Evolutionary conservation across 2,329 filamentous ascomycete genomes (phyloP).

Genomic region (Botrytis porri): DNA sequence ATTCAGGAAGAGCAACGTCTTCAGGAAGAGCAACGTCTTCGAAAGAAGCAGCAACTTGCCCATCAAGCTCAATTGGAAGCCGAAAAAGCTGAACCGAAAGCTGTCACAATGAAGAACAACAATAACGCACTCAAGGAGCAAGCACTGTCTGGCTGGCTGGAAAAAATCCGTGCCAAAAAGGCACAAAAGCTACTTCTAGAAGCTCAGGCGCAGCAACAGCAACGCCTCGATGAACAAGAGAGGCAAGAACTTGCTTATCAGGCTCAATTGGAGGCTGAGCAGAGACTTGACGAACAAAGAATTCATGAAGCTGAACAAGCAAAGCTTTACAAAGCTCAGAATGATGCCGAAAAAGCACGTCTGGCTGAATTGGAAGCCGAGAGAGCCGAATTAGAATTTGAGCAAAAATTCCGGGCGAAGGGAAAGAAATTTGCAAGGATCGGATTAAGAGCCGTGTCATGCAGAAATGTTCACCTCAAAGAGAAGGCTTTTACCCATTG

Average conservation of each 20-base stretch:
- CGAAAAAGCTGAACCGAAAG: constrained; percentile 40
- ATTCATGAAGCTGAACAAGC: neutral
- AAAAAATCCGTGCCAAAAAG: neutral
- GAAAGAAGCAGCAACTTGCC: neutral
- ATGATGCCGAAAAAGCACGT: constrained; percentile 2
- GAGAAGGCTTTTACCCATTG: constrained; percentile 67
- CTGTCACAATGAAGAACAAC: constrained; percentile 28
- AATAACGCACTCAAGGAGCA: neutral
- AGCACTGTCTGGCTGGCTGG: neutral
- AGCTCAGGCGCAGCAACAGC: neutral
- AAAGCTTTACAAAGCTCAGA: neutral
- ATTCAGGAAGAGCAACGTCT: neutral
- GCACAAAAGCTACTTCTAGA: neutral
- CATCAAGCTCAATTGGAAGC: neutral
- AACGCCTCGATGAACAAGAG: neutral
- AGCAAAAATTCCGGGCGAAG: constrained; percentile 40
- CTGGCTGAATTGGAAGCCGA: constrained; percentile 6
- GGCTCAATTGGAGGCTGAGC: neutral
- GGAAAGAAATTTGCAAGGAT: constrained; percentile 53
- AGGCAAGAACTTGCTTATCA: neutral
- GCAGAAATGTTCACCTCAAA: constrained; percentile 63
- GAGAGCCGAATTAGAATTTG: constrained; percentile 1
- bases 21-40: neutral
- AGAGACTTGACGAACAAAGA: neutral
- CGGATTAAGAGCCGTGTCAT: constrained; percentile 58